A percentile compares a stretch with the other conserved stretches of the same genome.
These are phyloP conservation scores for Exidia glandulosa DNA, from an alignment of 768 basidiomycete genomes.

Conservation along the genomic window DNA sequence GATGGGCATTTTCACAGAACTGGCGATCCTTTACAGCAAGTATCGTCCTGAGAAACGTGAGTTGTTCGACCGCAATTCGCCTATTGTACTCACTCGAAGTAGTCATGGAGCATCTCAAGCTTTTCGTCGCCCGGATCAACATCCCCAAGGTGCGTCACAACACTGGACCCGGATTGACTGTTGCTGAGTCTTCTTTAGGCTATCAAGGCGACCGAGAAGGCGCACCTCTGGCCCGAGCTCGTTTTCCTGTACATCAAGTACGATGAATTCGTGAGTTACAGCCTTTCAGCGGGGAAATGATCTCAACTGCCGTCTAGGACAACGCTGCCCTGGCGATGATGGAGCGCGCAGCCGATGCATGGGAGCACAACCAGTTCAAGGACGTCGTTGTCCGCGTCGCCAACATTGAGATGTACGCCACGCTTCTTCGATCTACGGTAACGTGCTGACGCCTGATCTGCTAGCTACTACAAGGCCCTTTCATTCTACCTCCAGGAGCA, in stretches of 20 bases:
- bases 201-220: conserved; percentile 90
- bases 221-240: conserved; percentile 96
- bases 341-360: conserved; percentile 94
- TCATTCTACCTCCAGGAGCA: conserved; percentile 93
- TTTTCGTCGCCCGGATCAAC: conserved; percentile 93
- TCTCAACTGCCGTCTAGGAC: conserved; percentile 38
- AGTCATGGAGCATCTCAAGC: conserved; percentile 99
- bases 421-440: neutral
- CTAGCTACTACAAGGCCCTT: conserved; percentile 87
- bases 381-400: conserved; percentile 93
- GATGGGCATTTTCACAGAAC: conserved; percentile 98
- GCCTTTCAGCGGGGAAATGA: neutral
- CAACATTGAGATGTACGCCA: conserved; percentile 85
- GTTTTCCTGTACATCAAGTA: conserved; percentile 99
- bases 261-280: conserved; percentile 68
- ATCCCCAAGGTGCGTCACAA: conserved; percentile 75
- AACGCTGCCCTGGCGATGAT: conserved; percentile 99
- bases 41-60: conserved; percentile 85
- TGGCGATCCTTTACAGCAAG: conserved; percentile 87
- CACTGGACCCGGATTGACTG: neutral
- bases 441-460: neutral
- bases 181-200: conserved; percentile 35
- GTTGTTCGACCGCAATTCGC: conserved; percentile 17
- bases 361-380: conserved; percentile 99
- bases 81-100: neutral